A percentile compares a stretch with the other conserved stretches of the same genome.
Conservation (phyloP, 352 stramenopile genomes). For the Pythium utonaiense region DNA sequence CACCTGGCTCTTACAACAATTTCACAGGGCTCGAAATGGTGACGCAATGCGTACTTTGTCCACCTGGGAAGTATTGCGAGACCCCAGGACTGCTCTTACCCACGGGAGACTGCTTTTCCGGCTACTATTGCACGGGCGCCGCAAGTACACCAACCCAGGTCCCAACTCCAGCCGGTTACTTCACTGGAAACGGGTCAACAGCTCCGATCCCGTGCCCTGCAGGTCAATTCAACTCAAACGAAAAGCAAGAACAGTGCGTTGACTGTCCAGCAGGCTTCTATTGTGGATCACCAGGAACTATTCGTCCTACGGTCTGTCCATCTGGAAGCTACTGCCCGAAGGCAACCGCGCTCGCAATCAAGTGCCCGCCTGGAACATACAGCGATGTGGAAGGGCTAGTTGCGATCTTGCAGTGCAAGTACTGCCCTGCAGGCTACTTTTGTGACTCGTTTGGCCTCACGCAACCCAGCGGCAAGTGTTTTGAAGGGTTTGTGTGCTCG, state of each 20-base stretch:
- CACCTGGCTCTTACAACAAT: slow-evolving; percentile 74
- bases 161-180: slow-evolving; percentile 47
- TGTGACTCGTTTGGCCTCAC: slow-evolving; percentile 84
- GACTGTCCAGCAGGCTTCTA: slow-evolving; percentile 71
- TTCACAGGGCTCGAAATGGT: slow-evolving; percentile 61
- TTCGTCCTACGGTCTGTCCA: slow-evolving; percentile 48
- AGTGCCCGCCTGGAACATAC: slow-evolving; percentile 65
- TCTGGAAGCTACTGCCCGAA: slow-evolving; percentile 67
- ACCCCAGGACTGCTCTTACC: slow-evolving; percentile 60
- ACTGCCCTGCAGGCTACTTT: slow-evolving; percentile 79
- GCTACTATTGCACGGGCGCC: slow-evolving; percentile 76
- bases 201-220: slow-evolving; percentile 45
- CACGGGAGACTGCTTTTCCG: slow-evolving; percentile 68
- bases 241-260: slow-evolving; percentile 48
- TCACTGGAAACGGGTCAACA: slow-evolving; percentile 42
- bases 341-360: slow-evolving; percentile 43
- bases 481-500: slow-evolving; percentile 61
- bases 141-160: slow-evolving; percentile 52
- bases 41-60: slow-evolving; percentile 77
- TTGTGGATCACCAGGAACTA: slow-evolving; percentile 51
- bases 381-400: slow-evolving; percentile 57
- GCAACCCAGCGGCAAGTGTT: slow-evolving; percentile 45
- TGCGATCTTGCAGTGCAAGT: slow-evolving; percentile 64
- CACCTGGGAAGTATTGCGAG: slow-evolving; percentile 72
- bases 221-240: slow-evolving; percentile 60